A percentile compares a stretch with the other conserved stretches of the same genome.
Evolutionary conservation across 2,329 filamentous ascomycete species (phyloP).

Genomic region (Triangularia verruculosa): DNA sequence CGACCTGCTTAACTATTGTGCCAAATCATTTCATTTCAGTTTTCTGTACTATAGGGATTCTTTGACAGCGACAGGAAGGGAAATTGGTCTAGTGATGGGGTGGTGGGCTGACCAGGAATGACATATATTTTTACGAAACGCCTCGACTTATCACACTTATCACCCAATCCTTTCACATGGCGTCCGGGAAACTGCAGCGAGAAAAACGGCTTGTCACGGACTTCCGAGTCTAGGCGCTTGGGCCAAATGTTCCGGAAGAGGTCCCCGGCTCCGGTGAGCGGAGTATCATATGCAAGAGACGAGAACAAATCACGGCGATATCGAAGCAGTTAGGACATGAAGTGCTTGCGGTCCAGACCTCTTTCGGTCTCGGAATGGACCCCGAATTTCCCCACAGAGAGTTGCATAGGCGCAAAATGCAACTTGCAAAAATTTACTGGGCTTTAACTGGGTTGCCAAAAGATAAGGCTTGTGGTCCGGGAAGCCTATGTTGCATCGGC

Average conservation of each 20-base stretch:
- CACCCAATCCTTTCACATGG: background rate
- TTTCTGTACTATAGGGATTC: background rate
- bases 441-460: background rate
- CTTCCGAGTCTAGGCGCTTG: background rate
- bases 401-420: background rate
- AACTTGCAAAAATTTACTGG: background rate
- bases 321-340: background rate
- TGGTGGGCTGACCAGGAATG: background rate
- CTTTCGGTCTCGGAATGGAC: background rate
- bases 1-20: background rate
- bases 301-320: background rate
- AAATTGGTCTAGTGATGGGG: background rate
- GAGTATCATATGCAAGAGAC: background rate
- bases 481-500: constrained; percentile 3
- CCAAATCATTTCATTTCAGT: background rate
- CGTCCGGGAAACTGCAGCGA: background rate
- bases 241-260: background rate
- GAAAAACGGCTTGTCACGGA: background rate
- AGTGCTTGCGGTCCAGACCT: background rate
- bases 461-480: constrained; percentile 4
- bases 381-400: background rate
- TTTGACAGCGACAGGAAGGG: background rate
- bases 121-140: background rate
- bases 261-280: background rate
- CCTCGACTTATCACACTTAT: background rate